phyloP scores from a whole-genome alignment of 2,329 filamentous ascomycete genomes.

The Westerdykella ornata region DNA sequence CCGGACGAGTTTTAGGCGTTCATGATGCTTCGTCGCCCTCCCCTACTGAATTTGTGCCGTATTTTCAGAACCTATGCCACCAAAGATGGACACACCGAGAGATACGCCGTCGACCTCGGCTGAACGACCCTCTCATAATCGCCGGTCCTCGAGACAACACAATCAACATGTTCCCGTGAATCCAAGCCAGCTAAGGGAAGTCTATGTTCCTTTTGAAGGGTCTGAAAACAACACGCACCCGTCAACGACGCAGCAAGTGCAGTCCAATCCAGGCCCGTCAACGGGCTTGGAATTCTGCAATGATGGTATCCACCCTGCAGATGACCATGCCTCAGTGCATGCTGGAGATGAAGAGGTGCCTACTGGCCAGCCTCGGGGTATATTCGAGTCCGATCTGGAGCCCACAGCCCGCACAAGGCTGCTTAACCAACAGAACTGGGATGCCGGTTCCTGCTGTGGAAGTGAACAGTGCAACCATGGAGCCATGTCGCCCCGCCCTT shows the following conservation, averaged over 20 bases:
- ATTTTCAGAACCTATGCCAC: slow-evolving; percentile 11
- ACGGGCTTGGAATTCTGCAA: slow-evolving; percentile 19
- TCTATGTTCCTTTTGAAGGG: slow-evolving; percentile 37
- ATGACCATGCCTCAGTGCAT: slow-evolving; percentile 27
- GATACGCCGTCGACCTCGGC: slow-evolving; percentile 12
- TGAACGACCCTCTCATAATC: not conserved
- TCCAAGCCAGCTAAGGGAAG: slow-evolving; percentile 39
- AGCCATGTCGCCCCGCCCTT: slow-evolving; percentile 65
- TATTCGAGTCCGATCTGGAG: slow-evolving; percentile 24
- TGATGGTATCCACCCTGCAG: slow-evolving; percentile 28
- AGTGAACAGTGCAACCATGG: slow-evolving; percentile 59
- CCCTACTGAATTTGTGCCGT: not conserved
- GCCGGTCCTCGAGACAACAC: not conserved
- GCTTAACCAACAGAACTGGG: slow-evolving; percentile 34
- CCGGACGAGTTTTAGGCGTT: not conserved
- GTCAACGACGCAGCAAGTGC: too few relatives aligned
- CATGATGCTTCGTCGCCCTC: slow-evolving; percentile 1
- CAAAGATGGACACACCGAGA: slow-evolving; percentile 15
- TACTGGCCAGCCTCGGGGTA: slow-evolving; percentile 10
- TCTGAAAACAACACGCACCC: slow-evolving; percentile 34
- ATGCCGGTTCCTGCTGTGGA: slow-evolving; percentile 26
- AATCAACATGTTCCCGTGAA: slow-evolving; percentile 25
- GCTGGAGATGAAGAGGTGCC: slow-evolving; percentile 20
- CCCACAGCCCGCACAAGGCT: slow-evolving; percentile 36
- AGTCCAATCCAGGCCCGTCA: not conserved